Conservation (phyloP, 2,329 filamentous ascomycete species). For the Hypoxylon sp. region DNA sequence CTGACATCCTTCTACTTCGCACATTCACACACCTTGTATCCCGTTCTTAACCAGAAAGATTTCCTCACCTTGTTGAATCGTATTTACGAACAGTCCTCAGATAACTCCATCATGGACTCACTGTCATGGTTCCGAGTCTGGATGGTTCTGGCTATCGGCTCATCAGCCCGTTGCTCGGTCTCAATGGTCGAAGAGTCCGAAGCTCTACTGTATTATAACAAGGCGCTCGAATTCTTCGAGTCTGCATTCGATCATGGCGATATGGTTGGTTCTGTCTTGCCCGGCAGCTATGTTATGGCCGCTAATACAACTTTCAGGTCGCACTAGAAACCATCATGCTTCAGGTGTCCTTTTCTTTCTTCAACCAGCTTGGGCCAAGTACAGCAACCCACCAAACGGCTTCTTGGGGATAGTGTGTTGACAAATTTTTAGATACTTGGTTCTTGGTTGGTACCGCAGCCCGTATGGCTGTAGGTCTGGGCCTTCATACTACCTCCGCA, state of each 20-base stretch:
- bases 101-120: slow-evolving; percentile 53
- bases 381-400: slow-evolving; percentile 31
- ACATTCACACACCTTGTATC: slow-evolving; percentile 61
- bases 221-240: slow-evolving; percentile 58
- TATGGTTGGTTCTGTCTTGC: slow-evolving; percentile 48
- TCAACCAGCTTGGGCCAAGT: slow-evolving; percentile 61
- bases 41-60: slow-evolving; percentile 52
- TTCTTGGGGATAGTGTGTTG: not conserved
- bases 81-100: slow-evolving; percentile 50
- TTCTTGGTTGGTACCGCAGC: slow-evolving; percentile 59
- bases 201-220: slow-evolving; percentile 57
- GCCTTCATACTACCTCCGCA: slow-evolving; percentile 54
- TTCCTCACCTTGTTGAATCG: slow-evolving; percentile 50
- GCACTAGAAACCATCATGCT: slow-evolving; percentile 59
- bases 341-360: slow-evolving; percentile 62
- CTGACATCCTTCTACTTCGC: slow-evolving; percentile 59
- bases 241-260: slow-evolving; percentile 53
- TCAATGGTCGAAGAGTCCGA: slow-evolving; percentile 58
- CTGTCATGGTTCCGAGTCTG: slow-evolving; percentile 45
- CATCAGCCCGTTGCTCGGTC: slow-evolving; percentile 58
- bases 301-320: slow-evolving; percentile 45
- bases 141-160: slow-evolving; percentile 62
- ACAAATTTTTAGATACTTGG: slow-evolving; percentile 55
- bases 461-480: slow-evolving; percentile 58
- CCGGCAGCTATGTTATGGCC: not conserved